Evolutionary conservation across 768 basidiomycete species (phyloP).

Genomic region (Jaapia argillacea): DNA sequence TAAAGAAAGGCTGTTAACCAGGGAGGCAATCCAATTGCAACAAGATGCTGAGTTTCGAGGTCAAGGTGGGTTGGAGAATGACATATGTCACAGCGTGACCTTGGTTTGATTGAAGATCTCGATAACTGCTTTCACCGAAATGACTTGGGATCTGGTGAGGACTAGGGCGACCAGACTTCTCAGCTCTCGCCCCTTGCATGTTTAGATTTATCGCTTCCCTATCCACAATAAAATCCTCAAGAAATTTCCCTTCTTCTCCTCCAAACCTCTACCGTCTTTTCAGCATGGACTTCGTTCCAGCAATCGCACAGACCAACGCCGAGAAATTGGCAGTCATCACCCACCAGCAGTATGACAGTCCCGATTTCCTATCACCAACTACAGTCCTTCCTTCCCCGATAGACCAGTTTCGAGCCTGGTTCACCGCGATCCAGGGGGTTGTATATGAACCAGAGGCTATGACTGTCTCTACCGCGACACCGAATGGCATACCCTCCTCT

Average conservation of each 20-base stretch:
- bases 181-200: not conserved
- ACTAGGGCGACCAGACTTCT: constrained; percentile 6
- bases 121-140: constrained; percentile 28
- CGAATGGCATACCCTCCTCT: constrained; percentile 70
- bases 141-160: constrained; percentile 33
- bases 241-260: too few species aligned
- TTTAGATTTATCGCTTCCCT: not conserved
- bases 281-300: constrained; percentile 27
- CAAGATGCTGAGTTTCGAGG: too few species aligned
- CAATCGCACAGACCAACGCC: constrained; percentile 25
- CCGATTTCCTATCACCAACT: constrained; percentile 54
- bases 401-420: constrained; percentile 83
- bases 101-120: not conserved
- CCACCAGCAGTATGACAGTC: constrained; percentile 67
- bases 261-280: too few species aligned
- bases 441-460: constrained; percentile 89
- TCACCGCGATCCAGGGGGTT: constrained; percentile 52
- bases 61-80: too few species aligned
- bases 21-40: too few species aligned
- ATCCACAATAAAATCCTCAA: not conserved
- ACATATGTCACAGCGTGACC: too few species aligned
- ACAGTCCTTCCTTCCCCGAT: constrained; percentile 60
- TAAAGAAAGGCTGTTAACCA: too few species aligned
- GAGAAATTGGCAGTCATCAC: constrained; percentile 59
- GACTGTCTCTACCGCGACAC: constrained; percentile 65